Evolutionary conservation across 192 early-diverging fungal species (phyloP), one percentile per base, ranked within the genome.

Genomic region (Rhizoclosmatium sp.): DNA sequence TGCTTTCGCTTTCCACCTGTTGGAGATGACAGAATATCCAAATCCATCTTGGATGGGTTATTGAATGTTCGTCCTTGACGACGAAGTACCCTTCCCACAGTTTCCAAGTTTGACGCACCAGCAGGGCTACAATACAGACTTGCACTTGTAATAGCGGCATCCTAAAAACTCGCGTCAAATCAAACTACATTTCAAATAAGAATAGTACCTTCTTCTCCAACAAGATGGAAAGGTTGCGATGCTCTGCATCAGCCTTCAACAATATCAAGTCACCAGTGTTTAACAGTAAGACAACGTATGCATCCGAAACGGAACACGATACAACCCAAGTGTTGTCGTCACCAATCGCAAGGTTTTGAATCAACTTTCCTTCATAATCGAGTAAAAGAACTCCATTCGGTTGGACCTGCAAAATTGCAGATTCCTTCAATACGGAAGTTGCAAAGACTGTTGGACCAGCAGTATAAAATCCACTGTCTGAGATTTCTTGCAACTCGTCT

Each of bases 341-440:
- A 39, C 81, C 83, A 46, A 85, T 81, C 45, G 69, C 71, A 1
- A 94, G 67, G 4, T 85, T 78, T 65, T 94, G 87, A 23, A 85
- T 76, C 44, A 76, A 59, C 56, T 86, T 87, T 12, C 90, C 91
- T 51, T 91, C 91, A 85, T 89, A 85, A 69, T 95, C 91, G 2
- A 98, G 71, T 4, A 96, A 49, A 9, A 91, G 78, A 14, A 98
- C 82, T 0, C 96, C 95, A 19, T 83, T 78, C n/a, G 88, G 82
- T 73, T 94, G 86, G 7, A 97, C 93, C 79, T 99, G 98, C 4
- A 99, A 88, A 66, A 96, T 93, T 5, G 90, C 83, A 4, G 89
- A 90, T 44, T 90, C 87, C 58, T 90, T 89, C 64, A 95, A 80
- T 1, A 97, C 77, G 19, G 92, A 88, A 9, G 92, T 92, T 3